These are phyloP conservation scores for Cairneyella variabilis DNA, from an alignment of 495 filamentous ascomycete genomes.

Conservation along the genomic window DNA sequence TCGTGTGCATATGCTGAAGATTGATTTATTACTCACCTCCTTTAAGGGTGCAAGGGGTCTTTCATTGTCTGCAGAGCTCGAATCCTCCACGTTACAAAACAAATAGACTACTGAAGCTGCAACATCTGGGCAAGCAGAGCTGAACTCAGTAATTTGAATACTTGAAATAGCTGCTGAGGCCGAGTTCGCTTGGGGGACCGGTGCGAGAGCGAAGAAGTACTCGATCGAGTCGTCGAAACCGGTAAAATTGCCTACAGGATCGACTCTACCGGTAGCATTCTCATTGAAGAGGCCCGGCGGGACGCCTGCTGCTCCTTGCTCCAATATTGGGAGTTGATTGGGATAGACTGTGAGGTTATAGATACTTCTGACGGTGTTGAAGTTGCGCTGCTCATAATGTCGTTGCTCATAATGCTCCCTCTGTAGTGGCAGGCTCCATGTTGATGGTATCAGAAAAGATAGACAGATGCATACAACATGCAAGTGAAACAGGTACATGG, in stretches of 20 bases:
- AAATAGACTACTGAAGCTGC: slow-evolving; percentile 35
- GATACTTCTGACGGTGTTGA: slow-evolving; percentile 33
- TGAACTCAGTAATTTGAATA: slow-evolving; percentile 33
- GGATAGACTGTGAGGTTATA: slow-evolving; percentile 40
- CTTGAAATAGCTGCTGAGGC: slow-evolving; percentile 28
- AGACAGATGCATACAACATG: slow-evolving; percentile 17
- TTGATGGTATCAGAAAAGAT: slow-evolving; percentile 12
- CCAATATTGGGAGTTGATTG: slow-evolving; percentile 35
- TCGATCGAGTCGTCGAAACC: slow-evolving; percentile 36
- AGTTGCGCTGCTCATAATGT: slow-evolving; percentile 29
- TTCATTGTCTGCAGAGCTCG: slow-evolving; percentile 25
- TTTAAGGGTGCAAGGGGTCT: slow-evolving; percentile 29
- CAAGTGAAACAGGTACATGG: slow-evolving; percentile 21
- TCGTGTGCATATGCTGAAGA: neutral
- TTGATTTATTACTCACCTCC: slow-evolving; percentile 7
- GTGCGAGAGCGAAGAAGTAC: slow-evolving; percentile 37
- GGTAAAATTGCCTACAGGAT: slow-evolving; percentile 34
- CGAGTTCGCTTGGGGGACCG: slow-evolving; percentile 28
- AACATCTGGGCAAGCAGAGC: slow-evolving; percentile 29
- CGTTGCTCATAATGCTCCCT: neutral
- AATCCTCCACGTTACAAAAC: slow-evolving; percentile 30
- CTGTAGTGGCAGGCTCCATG: slow-evolving; percentile 15
- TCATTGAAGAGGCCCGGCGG: slow-evolving; percentile 35
- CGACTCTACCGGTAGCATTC: slow-evolving; percentile 31
- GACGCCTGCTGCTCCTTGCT: slow-evolving; percentile 26